Evolutionary conservation across 805 yeast species (phyloP).

Genomic region (Saccharomycopsis fodiens): DNA sequence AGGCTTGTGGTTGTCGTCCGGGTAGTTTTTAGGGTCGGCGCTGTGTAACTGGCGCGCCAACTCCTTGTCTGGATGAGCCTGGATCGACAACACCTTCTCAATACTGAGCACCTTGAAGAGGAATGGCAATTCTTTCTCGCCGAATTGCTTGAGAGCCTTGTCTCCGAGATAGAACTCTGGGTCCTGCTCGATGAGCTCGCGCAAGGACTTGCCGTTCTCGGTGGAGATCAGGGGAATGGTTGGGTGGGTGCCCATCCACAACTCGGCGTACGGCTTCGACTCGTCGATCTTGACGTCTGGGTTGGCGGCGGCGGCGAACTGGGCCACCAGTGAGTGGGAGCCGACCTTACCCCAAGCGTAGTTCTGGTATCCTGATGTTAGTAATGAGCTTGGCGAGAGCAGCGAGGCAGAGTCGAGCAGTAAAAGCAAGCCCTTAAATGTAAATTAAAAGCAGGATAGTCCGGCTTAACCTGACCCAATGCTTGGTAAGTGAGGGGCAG

Average conservation of each 20-base stretch:
- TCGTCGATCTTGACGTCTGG: conserved; percentile 57
- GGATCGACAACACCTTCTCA: conserved; percentile 87
- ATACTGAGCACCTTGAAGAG: conserved; percentile 91
- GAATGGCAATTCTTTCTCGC: conserved; percentile 73
- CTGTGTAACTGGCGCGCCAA: conserved; percentile 71
- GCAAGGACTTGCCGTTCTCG: conserved; percentile 48
- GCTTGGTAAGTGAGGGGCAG: too few relatives aligned
- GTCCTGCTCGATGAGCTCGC: conserved; percentile 54
- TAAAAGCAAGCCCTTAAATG: too few relatives aligned
- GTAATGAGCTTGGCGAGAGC: background rate
- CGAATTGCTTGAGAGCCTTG: conserved; percentile 55
- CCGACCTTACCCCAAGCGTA: conserved; percentile 91
- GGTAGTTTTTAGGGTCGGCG: conserved; percentile 86
- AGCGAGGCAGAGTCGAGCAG: too few relatives aligned
- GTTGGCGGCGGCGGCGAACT: conserved; percentile 68
- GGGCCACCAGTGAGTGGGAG: conserved; percentile 78
- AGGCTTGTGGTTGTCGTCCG: conserved; percentile 98
- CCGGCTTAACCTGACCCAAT: too few relatives aligned
- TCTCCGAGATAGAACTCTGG: conserved; percentile 57
- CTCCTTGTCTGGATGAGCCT: conserved; percentile 94
- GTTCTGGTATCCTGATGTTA: conserved; percentile 52
- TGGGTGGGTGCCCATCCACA: conserved; percentile 99
- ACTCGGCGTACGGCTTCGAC: conserved; percentile 84
- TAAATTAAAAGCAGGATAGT: too few relatives aligned
- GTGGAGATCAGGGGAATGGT: conserved; percentile 70